Evolutionary conservation across 2,329 filamentous ascomycete species (phyloP).

Genomic region (Colletotrichum magnum): DNA sequence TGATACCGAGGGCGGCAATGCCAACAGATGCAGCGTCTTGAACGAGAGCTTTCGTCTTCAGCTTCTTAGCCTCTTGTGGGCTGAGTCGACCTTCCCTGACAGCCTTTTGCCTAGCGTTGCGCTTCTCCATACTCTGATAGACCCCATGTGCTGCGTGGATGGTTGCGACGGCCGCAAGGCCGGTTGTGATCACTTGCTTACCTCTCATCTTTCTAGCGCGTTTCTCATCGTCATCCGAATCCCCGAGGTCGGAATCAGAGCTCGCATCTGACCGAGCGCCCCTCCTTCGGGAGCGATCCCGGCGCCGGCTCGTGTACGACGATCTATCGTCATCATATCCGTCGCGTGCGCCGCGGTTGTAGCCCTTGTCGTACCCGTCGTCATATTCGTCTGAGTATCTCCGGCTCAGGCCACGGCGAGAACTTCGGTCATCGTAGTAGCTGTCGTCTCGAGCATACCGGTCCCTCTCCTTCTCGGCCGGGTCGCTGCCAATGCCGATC

Average conservation of each 20-base stretch:
- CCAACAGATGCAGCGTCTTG: conserved; percentile 73
- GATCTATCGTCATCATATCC: conserved; percentile 64
- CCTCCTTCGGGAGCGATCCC: conserved; percentile 52
- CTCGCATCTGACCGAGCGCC: conserved; percentile 61
- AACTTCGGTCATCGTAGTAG: conserved; percentile 55
- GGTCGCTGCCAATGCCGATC: conserved; percentile 69
- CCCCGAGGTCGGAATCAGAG: conserved; percentile 69
- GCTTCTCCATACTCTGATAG: conserved; percentile 72
- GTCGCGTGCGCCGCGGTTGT: conserved; percentile 54
- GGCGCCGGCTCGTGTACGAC: conserved; percentile 56
- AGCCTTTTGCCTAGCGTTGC: conserved; percentile 66
- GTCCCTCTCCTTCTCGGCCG: conserved; percentile 55
- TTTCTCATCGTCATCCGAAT: conserved; percentile 71
- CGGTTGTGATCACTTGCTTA: conserved; percentile 72
- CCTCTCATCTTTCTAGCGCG: conserved; percentile 70
- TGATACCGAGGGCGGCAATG: conserved; percentile 70
- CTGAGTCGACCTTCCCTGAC: conserved; percentile 68
- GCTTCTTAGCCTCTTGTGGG: conserved; percentile 65
- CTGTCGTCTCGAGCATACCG: conserved; percentile 59
- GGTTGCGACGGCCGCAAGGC: conserved; percentile 70
- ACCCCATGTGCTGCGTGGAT: conserved; percentile 73
- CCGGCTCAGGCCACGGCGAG: conserved; percentile 53
- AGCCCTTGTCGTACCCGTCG: conserved; percentile 57
- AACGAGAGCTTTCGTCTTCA: conserved; percentile 69
- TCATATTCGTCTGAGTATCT: conserved; percentile 63